phyloP scores from a whole-genome alignment of 2,329 filamentous ascomycete genomes.

The Dactylellina drechsleri region DNA sequence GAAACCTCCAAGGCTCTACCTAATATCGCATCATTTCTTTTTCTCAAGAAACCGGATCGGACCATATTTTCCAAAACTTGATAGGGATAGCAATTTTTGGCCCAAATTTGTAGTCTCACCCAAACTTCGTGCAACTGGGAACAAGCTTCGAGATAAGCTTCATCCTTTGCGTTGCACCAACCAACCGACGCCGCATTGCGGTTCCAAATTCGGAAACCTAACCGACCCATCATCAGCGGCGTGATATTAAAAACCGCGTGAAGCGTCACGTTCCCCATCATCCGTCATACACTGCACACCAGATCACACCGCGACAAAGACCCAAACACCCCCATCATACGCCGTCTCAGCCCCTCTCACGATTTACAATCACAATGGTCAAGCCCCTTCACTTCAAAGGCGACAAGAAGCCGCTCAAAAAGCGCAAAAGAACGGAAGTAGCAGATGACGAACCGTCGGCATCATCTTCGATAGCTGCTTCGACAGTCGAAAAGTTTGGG shows the following conservation, averaged over 20 bases:
- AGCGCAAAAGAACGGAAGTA: conserved; percentile 78
- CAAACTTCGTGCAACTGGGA: too few relatives aligned
- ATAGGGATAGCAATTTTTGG: too few relatives aligned
- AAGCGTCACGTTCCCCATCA: conserved; percentile 9
- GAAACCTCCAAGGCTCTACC: too few relatives aligned
- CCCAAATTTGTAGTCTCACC: too few relatives aligned
- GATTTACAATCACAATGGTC: conserved; percentile 70
- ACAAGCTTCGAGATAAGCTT: not conserved
- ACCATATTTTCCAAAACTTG: too few relatives aligned
- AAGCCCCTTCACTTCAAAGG: conserved; percentile 95
- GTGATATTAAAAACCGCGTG: not conserved
- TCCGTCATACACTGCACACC: conserved; percentile 9
- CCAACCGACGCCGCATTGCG: not conserved
- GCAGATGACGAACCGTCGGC: conserved; percentile 64
- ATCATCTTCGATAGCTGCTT: conserved; percentile 57
- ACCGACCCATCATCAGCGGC: conserved; percentile 4
- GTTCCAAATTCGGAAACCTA: not conserved
- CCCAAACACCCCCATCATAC: not conserved
- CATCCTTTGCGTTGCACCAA: not conserved
- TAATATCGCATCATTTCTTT: too few relatives aligned
- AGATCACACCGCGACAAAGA: not conserved
- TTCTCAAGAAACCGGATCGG: too few relatives aligned
- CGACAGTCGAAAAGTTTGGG: conserved; percentile 49
- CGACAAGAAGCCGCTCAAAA: conserved; percentile 87
- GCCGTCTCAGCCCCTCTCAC: not conserved